A percentile compares a stretch with the other conserved stretches of the same genome.
Evolutionary conservation across 179 eudicot genomes (phyloP).

Genomic region (Spinacia oleracea): DNA sequence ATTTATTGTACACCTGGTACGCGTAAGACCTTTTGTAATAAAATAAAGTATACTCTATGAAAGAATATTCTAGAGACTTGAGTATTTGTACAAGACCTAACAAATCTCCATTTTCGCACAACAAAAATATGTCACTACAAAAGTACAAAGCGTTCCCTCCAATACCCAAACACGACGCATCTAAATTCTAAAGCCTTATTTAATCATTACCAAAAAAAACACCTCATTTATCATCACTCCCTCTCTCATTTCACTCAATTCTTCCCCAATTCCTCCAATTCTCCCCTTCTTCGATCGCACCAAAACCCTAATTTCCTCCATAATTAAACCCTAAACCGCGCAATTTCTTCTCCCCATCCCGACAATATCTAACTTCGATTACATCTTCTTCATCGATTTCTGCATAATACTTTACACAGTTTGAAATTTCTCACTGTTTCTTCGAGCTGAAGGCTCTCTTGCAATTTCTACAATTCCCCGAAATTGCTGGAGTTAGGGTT

Average conservation of each 20-base stretch:
- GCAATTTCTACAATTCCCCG: neutral
- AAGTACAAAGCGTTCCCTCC: conserved; percentile 25
- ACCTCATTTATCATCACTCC: neutral
- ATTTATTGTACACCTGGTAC: no score
- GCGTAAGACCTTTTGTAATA: no score
- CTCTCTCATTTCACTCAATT: neutral
- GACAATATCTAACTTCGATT: neutral
- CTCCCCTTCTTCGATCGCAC: conserved; percentile 11
- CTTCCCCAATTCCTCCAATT: neutral
- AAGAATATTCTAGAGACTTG: no score
- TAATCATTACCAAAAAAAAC: no score
- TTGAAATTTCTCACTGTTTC: neutral
- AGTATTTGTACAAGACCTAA: no score
- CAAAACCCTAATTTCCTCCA: conserved; percentile 38
- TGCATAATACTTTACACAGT: neutral
- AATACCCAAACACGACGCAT: conserved; percentile 9
- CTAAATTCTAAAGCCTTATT: no score
- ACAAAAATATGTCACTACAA: neutral
- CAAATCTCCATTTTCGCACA: neutral
- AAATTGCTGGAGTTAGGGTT: conserved; percentile 12
- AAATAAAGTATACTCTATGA: no score
- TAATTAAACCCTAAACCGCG: conserved; percentile 22
- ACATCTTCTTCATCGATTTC: neutral
- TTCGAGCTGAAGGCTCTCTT: neutral
- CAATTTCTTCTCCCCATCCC: neutral